Evolutionary conservation across 805 yeast genomes (phyloP), one percentile per base, ranked within the genome.

Genomic region (Tetrapisispora arboricola): DNA sequence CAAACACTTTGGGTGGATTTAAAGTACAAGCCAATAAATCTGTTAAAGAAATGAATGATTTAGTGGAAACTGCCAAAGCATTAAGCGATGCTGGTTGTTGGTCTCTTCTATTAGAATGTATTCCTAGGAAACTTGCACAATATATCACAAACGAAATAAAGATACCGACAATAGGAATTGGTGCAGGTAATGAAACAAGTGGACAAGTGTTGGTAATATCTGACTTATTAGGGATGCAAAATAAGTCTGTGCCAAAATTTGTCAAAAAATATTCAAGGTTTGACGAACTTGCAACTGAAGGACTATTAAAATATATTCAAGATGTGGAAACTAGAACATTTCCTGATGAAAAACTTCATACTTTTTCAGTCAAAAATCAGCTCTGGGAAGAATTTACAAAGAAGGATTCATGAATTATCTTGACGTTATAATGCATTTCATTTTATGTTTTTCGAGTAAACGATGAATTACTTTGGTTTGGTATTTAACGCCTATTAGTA

Each of bases 141-240:
- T 65, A 67, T 42, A 75, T 92, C 22, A 83, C 96, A 0, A 57
- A 67, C 2, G 64, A 66, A 12, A 57, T 87, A 25, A 38, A 57
- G 1, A 68, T 90, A 1, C 96, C 97, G 0, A 84, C 94, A 1
- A 87, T 90, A 49, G 98, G 98, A 3, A 90, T 90, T 37, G 98
- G 98, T 4, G 96, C 97, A 0, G 97, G 98, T 0, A 74, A 77
- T 18, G 64, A 65, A 8, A 80, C 90, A 8, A 75, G 84, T 27
- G 97, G 95, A 0, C 97, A 92, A 60, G 95, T 90, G 1, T 68
- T 90, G 29, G 98, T 90, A 0, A 78, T 83, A 59, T 75, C 84
- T 4, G 98, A 90, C 57, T 54, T 84, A 63, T 64, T 90, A 25
- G 96, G 96, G 1, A 75, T 80, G 84, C 66, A 63, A 2, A 76